Conservation (phyloP, 2,329 filamentous ascomycete species). For the Hypoxylon sp. region DNA sequence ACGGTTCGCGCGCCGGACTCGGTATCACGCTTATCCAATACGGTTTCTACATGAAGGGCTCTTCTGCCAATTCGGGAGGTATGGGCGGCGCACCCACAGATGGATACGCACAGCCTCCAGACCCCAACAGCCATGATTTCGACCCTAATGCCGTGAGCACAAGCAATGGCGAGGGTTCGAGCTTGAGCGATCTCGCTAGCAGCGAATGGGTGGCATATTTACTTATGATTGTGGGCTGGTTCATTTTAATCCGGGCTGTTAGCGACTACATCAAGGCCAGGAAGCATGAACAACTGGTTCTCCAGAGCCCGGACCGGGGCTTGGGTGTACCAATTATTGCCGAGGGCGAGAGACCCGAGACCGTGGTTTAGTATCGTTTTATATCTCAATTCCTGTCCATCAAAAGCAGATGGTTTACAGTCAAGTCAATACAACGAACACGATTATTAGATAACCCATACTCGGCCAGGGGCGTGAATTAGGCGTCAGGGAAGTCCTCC, state of each 20-base stretch:
- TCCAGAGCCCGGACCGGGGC: slow-evolving; percentile 92
- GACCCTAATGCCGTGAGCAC: slow-evolving; percentile 75
- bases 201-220: slow-evolving; percentile 92
- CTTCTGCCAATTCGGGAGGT: slow-evolving; percentile 59
- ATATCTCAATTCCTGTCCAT: slow-evolving; percentile 5
- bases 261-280: slow-evolving; percentile 90
- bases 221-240: slow-evolving; percentile 98
- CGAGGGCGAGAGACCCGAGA: slow-evolving; percentile 83
- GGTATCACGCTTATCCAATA: slow-evolving; percentile 97
- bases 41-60: slow-evolving; percentile 92
- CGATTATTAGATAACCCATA: slow-evolving; percentile 25
- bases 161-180: slow-evolving; percentile 56
- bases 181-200: slow-evolving; percentile 72
- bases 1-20: slow-evolving; percentile 92
- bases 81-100: slow-evolving; percentile 64
- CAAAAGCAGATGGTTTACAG: slow-evolving; percentile 12
- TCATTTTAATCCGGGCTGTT: slow-evolving; percentile 93
- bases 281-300: slow-evolving; percentile 90
- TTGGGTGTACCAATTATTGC: slow-evolving; percentile 88
- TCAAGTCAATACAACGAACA: slow-evolving; percentile 26
- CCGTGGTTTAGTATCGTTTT: slow-evolving; percentile 69
- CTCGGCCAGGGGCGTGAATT: slow-evolving; percentile 3
- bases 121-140: slow-evolving; percentile 93
- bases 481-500: slow-evolving; percentile 18
- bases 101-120: slow-evolving; percentile 77